Evolutionary conservation across 2,329 filamentous ascomycete species (phyloP), one percentile per base, ranked within the genome.

Genomic region (Apiospora koreana): DNA sequence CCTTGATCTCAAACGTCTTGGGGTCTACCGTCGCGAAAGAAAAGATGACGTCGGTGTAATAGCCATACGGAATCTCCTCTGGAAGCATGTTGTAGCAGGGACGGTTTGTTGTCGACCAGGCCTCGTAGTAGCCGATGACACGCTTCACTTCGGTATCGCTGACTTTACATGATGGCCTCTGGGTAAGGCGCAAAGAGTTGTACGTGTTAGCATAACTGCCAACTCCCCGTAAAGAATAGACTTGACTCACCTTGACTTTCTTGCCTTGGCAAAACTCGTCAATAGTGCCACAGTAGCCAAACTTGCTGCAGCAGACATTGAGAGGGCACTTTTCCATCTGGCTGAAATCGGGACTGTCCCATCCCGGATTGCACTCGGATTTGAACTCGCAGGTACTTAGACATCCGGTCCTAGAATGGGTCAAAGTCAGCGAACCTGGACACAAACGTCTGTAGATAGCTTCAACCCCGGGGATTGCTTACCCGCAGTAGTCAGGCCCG

Each of bases 1-100:
- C 71, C 12, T 42, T 68, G 21, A 79, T 43, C 23, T 74, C 28
- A 69, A 76, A 79, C 4, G 75, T 77, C 3, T 58, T 50, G 0
- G 80, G 78, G 70, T 82, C 72, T 58, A 83, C 77, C 23, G 74
- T 73, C 2, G 77, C 77, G 72, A 83, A 84, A n/a, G 58, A 41
- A n/a, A 65, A 65, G 58, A 41, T 65, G 31, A 65, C 14, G 35
- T 65, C 31, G 10, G 58, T 65, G 58, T 64, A 64, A 31, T 64
- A 64, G 23, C 54, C 25, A 9, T 21, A 31, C 42, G 62, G 18
- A 43, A 65, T 68, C 23, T 25, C 18, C 3, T 67, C 41, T 16
- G 23, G 28, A 6, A 69, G 28, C 31, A 68, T 54, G 21, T 41
- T 23, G 23, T 67, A 38, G 31, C 23, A 43, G n/a, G 43, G 65